These are phyloP conservation scores for Calonectria pseudoreteaudii DNA, from an alignment of 2,329 filamentous ascomycete genomes.

Conservation along the genomic window DNA sequence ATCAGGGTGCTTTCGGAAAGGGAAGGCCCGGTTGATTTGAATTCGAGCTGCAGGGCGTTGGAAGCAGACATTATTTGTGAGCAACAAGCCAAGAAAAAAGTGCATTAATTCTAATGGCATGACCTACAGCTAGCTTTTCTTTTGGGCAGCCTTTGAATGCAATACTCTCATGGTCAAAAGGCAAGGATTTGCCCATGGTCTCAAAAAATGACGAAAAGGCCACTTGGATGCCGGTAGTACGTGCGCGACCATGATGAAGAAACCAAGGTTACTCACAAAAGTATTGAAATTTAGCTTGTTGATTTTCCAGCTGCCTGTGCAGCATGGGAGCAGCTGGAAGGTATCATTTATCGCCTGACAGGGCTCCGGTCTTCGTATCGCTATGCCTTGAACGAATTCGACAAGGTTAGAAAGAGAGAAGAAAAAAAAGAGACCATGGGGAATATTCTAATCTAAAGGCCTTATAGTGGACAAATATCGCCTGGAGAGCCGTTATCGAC, in stretches of 20 bases:
- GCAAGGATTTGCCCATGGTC: constrained; percentile 37
- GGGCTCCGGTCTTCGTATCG: constrained; percentile 15
- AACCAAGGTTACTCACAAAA: neutral
- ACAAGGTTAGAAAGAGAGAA: constrained; percentile 2
- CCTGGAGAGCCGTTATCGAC: neutral
- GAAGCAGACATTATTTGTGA: constrained; percentile 36
- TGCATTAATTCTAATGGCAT: neutral
- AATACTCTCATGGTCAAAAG: constrained; percentile 37
- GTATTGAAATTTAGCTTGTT: constrained; percentile 11
- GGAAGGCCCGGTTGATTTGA: neutral
- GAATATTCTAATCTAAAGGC: neutral
- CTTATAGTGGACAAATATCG: neutral
- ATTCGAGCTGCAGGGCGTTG: constrained; percentile 19
- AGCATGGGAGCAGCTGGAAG: constrained; percentile 19
- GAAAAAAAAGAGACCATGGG: too few species aligned
- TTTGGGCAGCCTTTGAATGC: constrained; percentile 40
- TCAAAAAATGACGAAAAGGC: constrained; percentile 46
- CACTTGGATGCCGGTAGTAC: constrained; percentile 43
- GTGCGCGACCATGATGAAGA: neutral
- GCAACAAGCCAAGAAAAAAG: neutral
- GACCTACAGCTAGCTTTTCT: constrained; percentile 38
- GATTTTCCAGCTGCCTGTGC: constrained; percentile 24
- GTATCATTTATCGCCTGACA: neutral
- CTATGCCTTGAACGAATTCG: constrained; percentile 18
- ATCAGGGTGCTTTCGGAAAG: neutral